phyloP scores from a whole-genome alignment of 176 grass and related monocot genomes.

The Avena atlantica region DNA sequence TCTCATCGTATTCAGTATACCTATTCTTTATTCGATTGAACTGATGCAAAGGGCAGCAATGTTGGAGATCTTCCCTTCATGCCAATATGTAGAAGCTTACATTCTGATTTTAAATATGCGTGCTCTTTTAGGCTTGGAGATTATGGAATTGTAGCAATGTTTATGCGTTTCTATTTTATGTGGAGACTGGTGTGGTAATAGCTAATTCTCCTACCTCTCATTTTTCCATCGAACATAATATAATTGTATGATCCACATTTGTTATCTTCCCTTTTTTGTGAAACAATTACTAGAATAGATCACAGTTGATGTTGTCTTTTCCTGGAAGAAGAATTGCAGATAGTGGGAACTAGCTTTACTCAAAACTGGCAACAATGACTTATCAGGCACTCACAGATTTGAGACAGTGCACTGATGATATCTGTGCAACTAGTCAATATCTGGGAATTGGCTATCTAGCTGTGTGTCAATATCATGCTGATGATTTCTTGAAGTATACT shows the following conservation, averaged over 20 bases:
- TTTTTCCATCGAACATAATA: neutral
- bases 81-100: neutral
- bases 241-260: neutral
- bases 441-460: slow-evolving; percentile 19
- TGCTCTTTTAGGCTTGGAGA: slow-evolving; percentile 9
- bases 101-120: neutral
- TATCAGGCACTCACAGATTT: neutral
- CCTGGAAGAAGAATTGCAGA: neutral
- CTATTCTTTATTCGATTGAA: neutral
- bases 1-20: slow-evolving; percentile 19
- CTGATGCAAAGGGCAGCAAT: slow-evolving; percentile 6
- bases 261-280: slow-evolving; percentile 18
- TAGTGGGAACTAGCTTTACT: neutral
- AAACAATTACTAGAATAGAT: neutral
- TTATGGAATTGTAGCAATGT: neutral
- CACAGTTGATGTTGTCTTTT: neutral
- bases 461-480: slow-evolving; percentile 42
- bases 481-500: slow-evolving; percentile 34
- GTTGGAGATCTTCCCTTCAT: slow-evolving; percentile 27
- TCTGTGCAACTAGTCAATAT: slow-evolving; percentile 1
- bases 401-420: neutral
- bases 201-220: neutral
- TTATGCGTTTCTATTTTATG: slow-evolving; percentile 25
- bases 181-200: slow-evolving; percentile 12
- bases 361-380: neutral